Conservation (phyloP, 208 protist species). For the Wallacemonas sp. region DNA sequence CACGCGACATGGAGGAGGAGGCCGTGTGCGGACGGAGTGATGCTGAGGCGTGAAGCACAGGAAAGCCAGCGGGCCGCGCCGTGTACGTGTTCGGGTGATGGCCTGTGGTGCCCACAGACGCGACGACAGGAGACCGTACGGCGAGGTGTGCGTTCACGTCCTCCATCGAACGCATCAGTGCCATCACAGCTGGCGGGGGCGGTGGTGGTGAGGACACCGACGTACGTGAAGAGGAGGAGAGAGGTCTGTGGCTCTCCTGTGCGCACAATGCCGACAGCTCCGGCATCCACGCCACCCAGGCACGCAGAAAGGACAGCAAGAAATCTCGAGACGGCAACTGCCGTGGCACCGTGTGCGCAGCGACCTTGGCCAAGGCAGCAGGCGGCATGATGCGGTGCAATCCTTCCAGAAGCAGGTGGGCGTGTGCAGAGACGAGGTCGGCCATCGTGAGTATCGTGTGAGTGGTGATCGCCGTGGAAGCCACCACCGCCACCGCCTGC, state of each 20-base stretch:
- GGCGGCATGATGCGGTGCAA: background rate
- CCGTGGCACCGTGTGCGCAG: background rate
- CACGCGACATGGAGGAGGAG: too few species aligned
- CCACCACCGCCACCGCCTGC: background rate
- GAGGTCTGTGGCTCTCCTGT: too few species aligned
- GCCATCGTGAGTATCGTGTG: background rate
- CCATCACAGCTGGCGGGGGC: background rate
- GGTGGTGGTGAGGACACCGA: background rate
- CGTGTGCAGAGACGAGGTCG: background rate
- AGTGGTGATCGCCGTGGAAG: background rate
- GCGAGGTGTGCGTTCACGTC: background rate
- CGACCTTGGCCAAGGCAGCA: background rate
- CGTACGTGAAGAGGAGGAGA: background rate
- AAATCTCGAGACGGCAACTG: background rate
- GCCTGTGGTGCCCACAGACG: too few species aligned
- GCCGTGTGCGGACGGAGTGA: too few species aligned
- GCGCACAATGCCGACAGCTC: too few species aligned
- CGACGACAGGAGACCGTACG: background rate
- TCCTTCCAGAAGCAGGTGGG: background rate
- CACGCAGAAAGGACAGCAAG: slow-evolving; percentile 1
- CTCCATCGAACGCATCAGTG: background rate
- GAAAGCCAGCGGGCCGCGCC: too few species aligned
- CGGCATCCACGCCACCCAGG: slow-evolving; percentile 7
- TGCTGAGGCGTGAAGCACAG: too few species aligned
- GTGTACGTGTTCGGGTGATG: too few species aligned